These are phyloP conservation scores for Xylaria sp. DNA, from an alignment of 2,329 filamentous ascomycete genomes.

Conservation along the genomic window DNA sequence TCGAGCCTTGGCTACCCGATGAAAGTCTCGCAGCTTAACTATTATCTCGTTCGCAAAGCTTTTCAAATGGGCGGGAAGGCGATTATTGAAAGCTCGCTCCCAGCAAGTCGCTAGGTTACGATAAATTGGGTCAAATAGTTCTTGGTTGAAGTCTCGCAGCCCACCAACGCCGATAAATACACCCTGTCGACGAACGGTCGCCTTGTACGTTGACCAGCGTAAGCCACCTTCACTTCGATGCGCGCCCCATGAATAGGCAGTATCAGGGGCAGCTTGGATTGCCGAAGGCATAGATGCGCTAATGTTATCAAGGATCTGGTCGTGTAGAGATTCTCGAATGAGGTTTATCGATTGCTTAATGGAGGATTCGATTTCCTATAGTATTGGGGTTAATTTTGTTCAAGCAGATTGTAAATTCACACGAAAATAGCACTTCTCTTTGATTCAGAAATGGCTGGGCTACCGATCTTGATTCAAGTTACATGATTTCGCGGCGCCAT, in stretches of 20 bases:
- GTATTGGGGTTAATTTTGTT: slow-evolving; percentile 14
- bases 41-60: slow-evolving; percentile 36
- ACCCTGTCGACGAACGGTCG: slow-evolving; percentile 48
- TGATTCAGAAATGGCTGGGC: neutral
- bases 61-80: slow-evolving; percentile 40
- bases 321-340: slow-evolving; percentile 53
- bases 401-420: slow-evolving; percentile 21
- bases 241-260: slow-evolving; percentile 54
- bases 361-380: slow-evolving; percentile 52
- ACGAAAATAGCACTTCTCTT: neutral
- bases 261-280: slow-evolving; percentile 49
- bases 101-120: slow-evolving; percentile 42
- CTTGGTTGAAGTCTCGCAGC: slow-evolving; percentile 44
- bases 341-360: slow-evolving; percentile 53
- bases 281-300: slow-evolving; percentile 53
- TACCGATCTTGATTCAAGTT: slow-evolving; percentile 20
- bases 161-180: slow-evolving; percentile 49
- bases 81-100: slow-evolving; percentile 45
- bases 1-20: slow-evolving; percentile 39
- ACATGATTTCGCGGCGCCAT: slow-evolving; percentile 11
- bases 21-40: slow-evolving; percentile 42
- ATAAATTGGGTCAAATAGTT: slow-evolving; percentile 44
- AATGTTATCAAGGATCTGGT: slow-evolving; percentile 60
- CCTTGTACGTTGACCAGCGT: slow-evolving; percentile 65
- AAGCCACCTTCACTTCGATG: slow-evolving; percentile 58